Conservation (phyloP, 164 flowering plant genomes). For the grape (Vitis vinifera) region DNA sequence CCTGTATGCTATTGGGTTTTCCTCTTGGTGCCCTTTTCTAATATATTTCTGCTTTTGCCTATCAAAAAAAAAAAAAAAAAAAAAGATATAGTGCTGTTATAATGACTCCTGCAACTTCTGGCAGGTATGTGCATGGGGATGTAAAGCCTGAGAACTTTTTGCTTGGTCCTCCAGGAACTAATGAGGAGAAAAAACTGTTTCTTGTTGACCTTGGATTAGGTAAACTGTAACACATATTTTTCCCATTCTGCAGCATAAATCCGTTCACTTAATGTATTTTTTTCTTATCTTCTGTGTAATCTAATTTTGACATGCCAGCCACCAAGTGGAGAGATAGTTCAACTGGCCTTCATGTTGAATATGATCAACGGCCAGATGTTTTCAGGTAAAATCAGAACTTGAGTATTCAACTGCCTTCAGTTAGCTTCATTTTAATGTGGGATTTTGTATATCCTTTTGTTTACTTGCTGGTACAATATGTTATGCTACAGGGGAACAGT, state of each 20-base stretch:
- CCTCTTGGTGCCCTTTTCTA: too few species aligned
- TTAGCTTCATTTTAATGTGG: neutral
- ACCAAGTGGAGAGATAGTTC: slow-evolving; percentile 80
- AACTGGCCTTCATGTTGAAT: slow-evolving; percentile 79
- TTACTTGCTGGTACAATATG: neutral
- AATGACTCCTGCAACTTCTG: slow-evolving; percentile 6
- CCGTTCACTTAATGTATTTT: neutral
- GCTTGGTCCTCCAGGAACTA: slow-evolving; percentile 87
- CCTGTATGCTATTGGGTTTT: too few species aligned
- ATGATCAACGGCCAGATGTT: slow-evolving; percentile 95
- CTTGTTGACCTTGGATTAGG: slow-evolving; percentile 97
- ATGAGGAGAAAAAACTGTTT: slow-evolving; percentile 83
- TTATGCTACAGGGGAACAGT: slow-evolving; percentile 79
- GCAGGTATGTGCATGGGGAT: slow-evolving; percentile 96
- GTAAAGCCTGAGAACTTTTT: slow-evolving; percentile 97
- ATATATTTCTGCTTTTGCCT: too few species aligned
- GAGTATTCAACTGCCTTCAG: neutral
- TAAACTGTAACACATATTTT: slow-evolving; percentile 15
- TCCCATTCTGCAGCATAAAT: neutral
- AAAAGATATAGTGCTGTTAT: neutral
- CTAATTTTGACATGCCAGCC: slow-evolving; percentile 41
- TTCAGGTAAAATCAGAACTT: slow-evolving; percentile 50
- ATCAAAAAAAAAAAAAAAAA: too few species aligned
- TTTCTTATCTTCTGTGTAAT: neutral
- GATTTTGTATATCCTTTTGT: neutral